Percentiles rank a stretch among this genome's conserved stretches.
These are phyloP conservation scores for Fusarium napiforme DNA, from an alignment of 2,329 filamentous ascomycete genomes.

Conservation along the genomic window DNA sequence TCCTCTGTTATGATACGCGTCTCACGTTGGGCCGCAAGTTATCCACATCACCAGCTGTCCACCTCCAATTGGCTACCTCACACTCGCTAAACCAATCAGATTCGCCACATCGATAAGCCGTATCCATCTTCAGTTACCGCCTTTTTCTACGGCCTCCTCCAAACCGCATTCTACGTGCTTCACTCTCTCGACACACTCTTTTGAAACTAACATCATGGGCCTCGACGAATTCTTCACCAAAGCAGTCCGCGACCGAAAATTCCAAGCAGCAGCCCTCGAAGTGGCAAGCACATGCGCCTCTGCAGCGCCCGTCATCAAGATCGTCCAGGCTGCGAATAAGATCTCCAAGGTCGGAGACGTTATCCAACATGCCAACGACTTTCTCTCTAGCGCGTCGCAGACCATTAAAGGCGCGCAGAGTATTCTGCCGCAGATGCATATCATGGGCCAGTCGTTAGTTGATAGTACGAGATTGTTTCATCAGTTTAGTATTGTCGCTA, in stretches of 20 bases:
- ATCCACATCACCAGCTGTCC: slow-evolving; percentile 24
- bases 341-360: slow-evolving; percentile 41
- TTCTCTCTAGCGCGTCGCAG: slow-evolving; percentile 38
- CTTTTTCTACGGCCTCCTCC: slow-evolving; percentile 22
- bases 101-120: neutral
- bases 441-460: slow-evolving; percentile 49
- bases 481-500: slow-evolving; percentile 48
- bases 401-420: slow-evolving; percentile 35
- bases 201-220: slow-evolving; percentile 19
- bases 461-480: slow-evolving; percentile 48
- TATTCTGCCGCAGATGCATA: slow-evolving; percentile 49
- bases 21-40: slow-evolving; percentile 26
- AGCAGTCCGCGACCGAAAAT: slow-evolving; percentile 25
- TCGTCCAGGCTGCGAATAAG: slow-evolving; percentile 43
- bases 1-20: slow-evolving; percentile 13
- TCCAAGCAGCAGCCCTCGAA: slow-evolving; percentile 27
- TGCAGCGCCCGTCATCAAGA: slow-evolving; percentile 35
- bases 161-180: slow-evolving; percentile 1
- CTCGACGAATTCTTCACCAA: slow-evolving; percentile 22
- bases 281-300: slow-evolving; percentile 28
- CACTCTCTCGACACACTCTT: neutral
- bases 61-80: slow-evolving; percentile 3
- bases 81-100: neutral
- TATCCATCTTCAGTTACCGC: slow-evolving; percentile 32
- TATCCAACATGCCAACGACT: slow-evolving; percentile 39